Evolutionary conservation across 1,284 basidiomycete species (phyloP), one percentile per base, ranked within the genome.

Genomic region (Leucocoprinus gongylophorus): DNA sequence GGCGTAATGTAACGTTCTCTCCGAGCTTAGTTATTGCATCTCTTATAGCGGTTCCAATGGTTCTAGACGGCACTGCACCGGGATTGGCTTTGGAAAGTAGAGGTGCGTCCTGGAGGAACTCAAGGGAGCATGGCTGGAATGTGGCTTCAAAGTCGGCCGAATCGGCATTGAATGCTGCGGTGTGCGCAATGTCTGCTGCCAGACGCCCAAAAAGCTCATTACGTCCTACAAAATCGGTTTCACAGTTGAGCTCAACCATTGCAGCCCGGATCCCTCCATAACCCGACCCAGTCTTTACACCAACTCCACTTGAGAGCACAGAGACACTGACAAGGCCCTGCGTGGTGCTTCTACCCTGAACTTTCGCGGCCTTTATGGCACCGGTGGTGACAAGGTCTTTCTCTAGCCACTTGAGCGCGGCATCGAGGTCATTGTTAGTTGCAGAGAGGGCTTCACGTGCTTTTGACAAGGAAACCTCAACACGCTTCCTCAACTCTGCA

Each of bases 211-310:
- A 98, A 8, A 95, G 75, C 54, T 88, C 81, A 64, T 93, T 95
- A 58, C 91, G 74, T 15, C 85, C 91, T 12, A 97, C 95, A 67
- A 97, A 97, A 70, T 98, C 95, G 39, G 95, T 97, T 73, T 98
- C 95, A 74, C 95, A 97, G 62, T 92, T 94, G 55, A 97, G 76
- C 68, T 98, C 95, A 54, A 97, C 75, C 76, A 97, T 89, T 12
- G 86, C 83, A 5, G 88, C 92, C 23, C 89, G 79, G 39, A 90
- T 74, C 23, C 79, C 78, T 29, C 51, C 46, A 29, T 48, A 44
- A 15, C 51, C 51, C 4, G 74, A 70, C 38, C 64, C 66, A 20
- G 68, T 62, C 32, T 64, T 68, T 38, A 66, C 64, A 2, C 84
- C 84, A 23, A 76, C 71, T 5, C 83, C 78, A 46, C 59, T 59